Evolutionary conservation across 768 basidiomycete species (phyloP).

Genomic region (Tylopilus intermedius): DNA sequence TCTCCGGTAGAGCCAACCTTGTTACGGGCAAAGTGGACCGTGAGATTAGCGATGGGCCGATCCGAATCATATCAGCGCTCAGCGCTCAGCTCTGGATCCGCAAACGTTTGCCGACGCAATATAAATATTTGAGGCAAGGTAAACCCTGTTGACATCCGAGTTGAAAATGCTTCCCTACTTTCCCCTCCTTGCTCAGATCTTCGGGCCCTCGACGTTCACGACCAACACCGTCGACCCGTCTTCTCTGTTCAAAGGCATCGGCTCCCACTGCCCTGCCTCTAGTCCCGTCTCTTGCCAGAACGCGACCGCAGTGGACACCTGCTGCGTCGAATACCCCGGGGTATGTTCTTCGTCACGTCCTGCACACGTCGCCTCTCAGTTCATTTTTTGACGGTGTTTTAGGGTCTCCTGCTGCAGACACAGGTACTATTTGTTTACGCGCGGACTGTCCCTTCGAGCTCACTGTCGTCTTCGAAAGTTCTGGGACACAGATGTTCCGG

Average conservation of each 20-base stretch:
- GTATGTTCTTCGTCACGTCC: slow-evolving; percentile 33
- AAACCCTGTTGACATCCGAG: background rate
- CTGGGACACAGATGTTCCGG: slow-evolving; percentile 65
- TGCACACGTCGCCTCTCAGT: background rate
- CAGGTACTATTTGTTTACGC: slow-evolving; percentile 34
- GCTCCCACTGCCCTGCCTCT: slow-evolving; percentile 50
- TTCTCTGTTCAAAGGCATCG: slow-evolving; percentile 31
- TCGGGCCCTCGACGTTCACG: slow-evolving; percentile 20
- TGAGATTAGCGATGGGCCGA: background rate
- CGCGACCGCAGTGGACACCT: slow-evolving; percentile 42
- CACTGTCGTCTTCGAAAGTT: slow-evolving; percentile 39
- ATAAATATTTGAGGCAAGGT: slow-evolving; percentile 3
- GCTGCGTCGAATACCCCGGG: slow-evolving; percentile 66
- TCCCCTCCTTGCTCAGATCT: slow-evolving; percentile 18
- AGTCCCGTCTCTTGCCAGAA: slow-evolving; percentile 53
- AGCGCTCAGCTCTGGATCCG: background rate
- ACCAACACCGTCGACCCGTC: slow-evolving; percentile 16
- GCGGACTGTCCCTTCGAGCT: background rate
- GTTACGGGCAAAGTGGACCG: background rate
- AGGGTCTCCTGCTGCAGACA: slow-evolving; percentile 60
- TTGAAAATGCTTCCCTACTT: slow-evolving; percentile 18
- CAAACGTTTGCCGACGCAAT: too few species aligned
- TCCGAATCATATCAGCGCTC: background rate
- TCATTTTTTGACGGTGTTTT: background rate
- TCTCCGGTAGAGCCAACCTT: background rate